A percentile compares a stretch with the other conserved stretches of the same genome.
phyloP scores from a whole-genome alignment of 352 stramenopile genomes.

The Pythium aquatile region DNA sequence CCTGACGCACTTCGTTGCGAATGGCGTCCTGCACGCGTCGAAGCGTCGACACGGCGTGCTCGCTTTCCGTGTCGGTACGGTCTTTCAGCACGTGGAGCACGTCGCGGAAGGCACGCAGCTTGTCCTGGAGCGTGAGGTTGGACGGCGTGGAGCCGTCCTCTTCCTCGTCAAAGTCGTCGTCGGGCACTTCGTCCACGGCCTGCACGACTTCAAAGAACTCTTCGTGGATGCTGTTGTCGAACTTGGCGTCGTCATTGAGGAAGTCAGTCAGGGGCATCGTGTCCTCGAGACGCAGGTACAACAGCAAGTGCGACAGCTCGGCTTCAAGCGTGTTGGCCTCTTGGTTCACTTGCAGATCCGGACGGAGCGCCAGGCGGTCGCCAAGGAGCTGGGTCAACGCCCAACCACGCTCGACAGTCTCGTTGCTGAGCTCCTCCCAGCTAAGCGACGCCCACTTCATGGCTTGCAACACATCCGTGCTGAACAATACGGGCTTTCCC shows the following conservation, averaged over 20 bases:
- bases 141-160: constrained; percentile 33
- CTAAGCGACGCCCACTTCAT: constrained; percentile 75
- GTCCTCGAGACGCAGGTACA: constrained; percentile 59
- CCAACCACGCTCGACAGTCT: constrained; percentile 71
- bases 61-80: constrained; percentile 55
- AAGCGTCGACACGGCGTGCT: constrained; percentile 50
- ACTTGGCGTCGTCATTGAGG: constrained; percentile 68
- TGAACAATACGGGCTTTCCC: constrained; percentile 47
- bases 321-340: constrained; percentile 59
- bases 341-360: constrained; percentile 55
- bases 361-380: constrained; percentile 43
- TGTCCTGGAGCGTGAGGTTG: constrained; percentile 69
- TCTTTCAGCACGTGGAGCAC: constrained; percentile 75
- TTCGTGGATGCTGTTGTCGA: constrained; percentile 72
- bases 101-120: constrained; percentile 77
- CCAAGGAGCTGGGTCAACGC: constrained; percentile 55
- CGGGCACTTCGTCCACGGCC: constrained; percentile 55
- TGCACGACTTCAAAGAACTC: constrained; percentile 85
- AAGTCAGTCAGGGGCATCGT: constrained; percentile 64
- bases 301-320: constrained; percentile 63
- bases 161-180: constrained; percentile 59
- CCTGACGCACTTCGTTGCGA: constrained; percentile 23
- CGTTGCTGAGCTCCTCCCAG: constrained; percentile 72
- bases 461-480: constrained; percentile 65
- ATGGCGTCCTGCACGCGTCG: constrained; percentile 69